Percentiles rank a stretch among this genome's conserved stretches.
phyloP scores from a whole-genome alignment of 2,329 filamentous ascomycete species.

The Monosporascus sp. region DNA sequence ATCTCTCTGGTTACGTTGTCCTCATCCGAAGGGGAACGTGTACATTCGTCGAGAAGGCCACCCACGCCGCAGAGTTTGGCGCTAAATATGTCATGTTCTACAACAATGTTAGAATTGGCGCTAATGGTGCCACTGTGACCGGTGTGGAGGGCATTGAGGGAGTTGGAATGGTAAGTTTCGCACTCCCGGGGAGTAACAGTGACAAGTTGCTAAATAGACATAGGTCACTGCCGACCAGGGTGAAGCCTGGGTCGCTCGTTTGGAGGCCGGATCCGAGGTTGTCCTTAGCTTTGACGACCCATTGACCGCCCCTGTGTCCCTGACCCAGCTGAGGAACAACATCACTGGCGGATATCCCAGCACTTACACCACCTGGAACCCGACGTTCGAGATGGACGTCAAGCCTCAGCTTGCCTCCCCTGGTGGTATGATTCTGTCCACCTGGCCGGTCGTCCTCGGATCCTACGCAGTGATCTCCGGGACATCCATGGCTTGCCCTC shows the following conservation, averaged over 20 bases:
- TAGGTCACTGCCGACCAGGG: constrained; percentile 35
- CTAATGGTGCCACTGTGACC: constrained; percentile 26
- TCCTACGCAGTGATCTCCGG: constrained; percentile 51
- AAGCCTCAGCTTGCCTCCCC: constrained; percentile 53
- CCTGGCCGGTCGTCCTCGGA: constrained; percentile 43
- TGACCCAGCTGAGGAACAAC: constrained; percentile 34
- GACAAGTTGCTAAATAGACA: not conserved
- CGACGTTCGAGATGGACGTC: constrained; percentile 52
- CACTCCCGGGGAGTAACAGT: not conserved
- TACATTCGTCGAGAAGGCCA: constrained; percentile 48
- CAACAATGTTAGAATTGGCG: constrained; percentile 43
- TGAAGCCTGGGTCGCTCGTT: constrained; percentile 35
- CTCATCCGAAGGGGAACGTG: constrained; percentile 56
- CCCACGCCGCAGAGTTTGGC: constrained; percentile 47
- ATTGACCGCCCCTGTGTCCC: constrained; percentile 27
- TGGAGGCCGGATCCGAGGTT: constrained; percentile 39
- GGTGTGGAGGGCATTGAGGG: constrained; percentile 15
- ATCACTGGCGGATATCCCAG: constrained; percentile 47
- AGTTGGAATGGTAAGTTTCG: constrained; percentile 19
- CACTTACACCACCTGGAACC: constrained; percentile 54
- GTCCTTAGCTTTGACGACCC: constrained; percentile 39
- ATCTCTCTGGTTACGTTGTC: constrained; percentile 53
- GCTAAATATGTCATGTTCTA: constrained; percentile 59
- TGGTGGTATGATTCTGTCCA: constrained; percentile 54
- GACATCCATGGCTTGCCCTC: constrained; percentile 56